Conservation (phyloP, 169 alveolate species). For the Fabrea salina region DNA sequence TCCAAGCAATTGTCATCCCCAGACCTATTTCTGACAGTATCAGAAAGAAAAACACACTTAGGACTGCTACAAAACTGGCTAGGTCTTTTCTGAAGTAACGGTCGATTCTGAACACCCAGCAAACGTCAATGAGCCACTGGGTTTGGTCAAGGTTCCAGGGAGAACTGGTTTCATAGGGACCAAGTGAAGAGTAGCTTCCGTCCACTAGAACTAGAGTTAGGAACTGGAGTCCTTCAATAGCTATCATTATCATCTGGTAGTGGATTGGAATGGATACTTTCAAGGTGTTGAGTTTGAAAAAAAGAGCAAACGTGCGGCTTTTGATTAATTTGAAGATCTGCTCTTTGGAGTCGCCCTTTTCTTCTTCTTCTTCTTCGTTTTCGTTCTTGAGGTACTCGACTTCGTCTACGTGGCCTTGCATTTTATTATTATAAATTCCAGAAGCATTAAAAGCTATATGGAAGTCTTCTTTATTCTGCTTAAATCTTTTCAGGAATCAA, state of each 20-base stretch:
- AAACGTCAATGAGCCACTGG: constrained; percentile 24
- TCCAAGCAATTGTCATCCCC: not conserved
- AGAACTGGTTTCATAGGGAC: constrained; percentile 9
- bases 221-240: not conserved
- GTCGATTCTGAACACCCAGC: constrained; percentile 31
- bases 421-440: too few species aligned
- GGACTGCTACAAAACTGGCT: not conserved
- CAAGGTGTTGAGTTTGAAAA: constrained; percentile 16
- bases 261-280: constrained; percentile 24
- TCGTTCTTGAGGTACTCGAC: constrained; percentile 10
- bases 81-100: constrained; percentile 5
- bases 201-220: constrained; percentile 20
- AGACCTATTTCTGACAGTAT: not conserved
- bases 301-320: not conserved
- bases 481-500: too few species aligned
- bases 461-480: too few species aligned
- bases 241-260: constrained; percentile 19
- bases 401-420: constrained; percentile 30
- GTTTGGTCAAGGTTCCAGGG: constrained; percentile 23
- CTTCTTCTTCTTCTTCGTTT: constrained; percentile 16
- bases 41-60: not conserved
- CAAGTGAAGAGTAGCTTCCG: constrained; percentile 1
- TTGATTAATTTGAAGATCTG: not conserved
- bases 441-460: too few species aligned
- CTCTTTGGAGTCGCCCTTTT: not conserved